phyloP scores from a whole-genome alignment of 768 basidiomycete genomes.

The Lactarius evosmus region DNA sequence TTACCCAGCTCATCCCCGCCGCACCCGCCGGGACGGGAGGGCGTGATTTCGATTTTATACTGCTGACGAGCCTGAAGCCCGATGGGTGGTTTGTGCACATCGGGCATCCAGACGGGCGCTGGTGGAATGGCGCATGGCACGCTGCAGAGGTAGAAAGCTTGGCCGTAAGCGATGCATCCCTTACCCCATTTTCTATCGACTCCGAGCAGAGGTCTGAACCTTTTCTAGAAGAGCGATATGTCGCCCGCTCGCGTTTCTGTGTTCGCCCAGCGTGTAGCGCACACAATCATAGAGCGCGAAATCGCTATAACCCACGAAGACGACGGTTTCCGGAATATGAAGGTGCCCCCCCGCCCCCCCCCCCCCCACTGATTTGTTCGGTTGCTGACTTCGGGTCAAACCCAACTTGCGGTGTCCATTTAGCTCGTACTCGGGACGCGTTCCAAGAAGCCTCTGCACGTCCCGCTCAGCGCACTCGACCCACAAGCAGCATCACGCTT shows the following conservation, averaged over 20 bases:
- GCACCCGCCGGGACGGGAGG: neutral
- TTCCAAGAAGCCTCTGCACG: conserved; percentile 17
- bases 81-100: conserved; percentile 19
- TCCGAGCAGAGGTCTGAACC: neutral
- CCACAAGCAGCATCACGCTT: conserved; percentile 12
- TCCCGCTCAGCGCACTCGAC: conserved; percentile 14
- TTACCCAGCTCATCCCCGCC: conserved; percentile 10
- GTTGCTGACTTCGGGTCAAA: neutral
- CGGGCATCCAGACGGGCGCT: conserved; percentile 19
- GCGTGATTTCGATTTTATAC: neutral
- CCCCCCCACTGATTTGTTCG: neutral
- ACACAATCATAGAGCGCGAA: conserved; percentile 8
- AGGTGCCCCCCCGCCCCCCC: neutral
- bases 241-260: conserved; percentile 2
- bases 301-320: conserved; percentile 5
- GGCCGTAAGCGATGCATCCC: neutral
- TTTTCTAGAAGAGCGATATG: conserved; percentile 2
- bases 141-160: conserved; percentile 9
- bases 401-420: neutral
- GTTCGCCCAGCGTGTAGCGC: conserved; percentile 17
- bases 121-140: conserved; percentile 22
- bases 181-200: neutral
- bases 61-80: conserved; percentile 10
- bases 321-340: conserved; percentile 14
- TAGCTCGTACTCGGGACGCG: conserved; percentile 20